Base-by-base conservation (phyloP, 495 filamentous ascomycete species). In the Tirmania nivea region DNA sequence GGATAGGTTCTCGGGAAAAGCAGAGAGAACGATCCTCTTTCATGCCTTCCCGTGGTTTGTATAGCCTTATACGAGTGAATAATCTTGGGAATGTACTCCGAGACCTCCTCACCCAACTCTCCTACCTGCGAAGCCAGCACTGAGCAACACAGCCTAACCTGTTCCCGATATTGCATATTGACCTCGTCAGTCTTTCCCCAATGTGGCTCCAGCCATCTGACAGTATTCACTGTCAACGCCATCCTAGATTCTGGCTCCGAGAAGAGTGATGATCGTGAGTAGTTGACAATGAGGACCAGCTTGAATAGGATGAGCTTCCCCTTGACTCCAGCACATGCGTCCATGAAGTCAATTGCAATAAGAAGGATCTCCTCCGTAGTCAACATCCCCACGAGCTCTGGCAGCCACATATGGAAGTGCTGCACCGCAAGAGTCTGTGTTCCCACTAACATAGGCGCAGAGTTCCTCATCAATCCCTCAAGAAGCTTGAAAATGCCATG, bases 241-340 rank as follows among this genome's bases (percentile, higher is more conserved):
- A 75, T 73, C 53, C 81, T 74, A 57, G 88, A 79, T 55, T 87
- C 80, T 0, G 79, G 77, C 9, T 80, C 71, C 37, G 80, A 73
- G 68, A 96, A 94, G 17, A 93, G 69, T 19, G 81, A 78, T 10
- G 88, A 69, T 48, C 79, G 79, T 5, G 82, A 84, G 62, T 90
- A 84, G 63, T 93, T 86, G 62, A 93, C 81, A 57, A 96, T 89
- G 12, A 96, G 72, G 8, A 95, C 76, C 50, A 99, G 72, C 63
- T 94, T 94, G 68, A 92, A 94, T 10, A 96, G 69, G n/a, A 94
- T 73, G 9, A 99, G 72, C 75, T 92, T 94, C 20, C 92, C 88
- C 60, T 86, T 90, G 36, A 92, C 87, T 16, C 74, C 71, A 9
- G 78, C 75, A 68, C 90, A 96, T 10, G 90, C 83, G 63, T 94